Evolutionary conservation across 2,329 filamentous ascomycete genomes (phyloP), one percentile per base, ranked within the genome.

Genomic region (Didymella exigua): DNA sequence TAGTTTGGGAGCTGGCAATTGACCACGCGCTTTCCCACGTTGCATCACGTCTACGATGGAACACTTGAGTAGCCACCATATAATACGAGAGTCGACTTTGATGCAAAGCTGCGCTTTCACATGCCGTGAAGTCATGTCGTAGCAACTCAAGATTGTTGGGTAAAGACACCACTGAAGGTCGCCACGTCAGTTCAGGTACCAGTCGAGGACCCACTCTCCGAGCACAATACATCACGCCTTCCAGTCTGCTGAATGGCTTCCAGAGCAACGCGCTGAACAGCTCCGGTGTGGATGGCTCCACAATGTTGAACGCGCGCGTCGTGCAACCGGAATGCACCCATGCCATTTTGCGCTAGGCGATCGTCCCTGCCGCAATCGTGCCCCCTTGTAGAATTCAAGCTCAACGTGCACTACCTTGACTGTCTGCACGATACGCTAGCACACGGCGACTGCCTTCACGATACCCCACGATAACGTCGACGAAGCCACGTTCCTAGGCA

Each of bases 331-430:
- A 43, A 58, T 63, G 62, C 43, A 55, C 34, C 59, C 46, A 44
- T 62, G 58, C 56, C 59, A 44, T 58, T 36, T 6, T 47, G 50
- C 48, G 31, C 55, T 68, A 69, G 52, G 65, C 53, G 56, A 55
- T 59, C 50, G 55, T 66, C 64, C 54, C 55, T 63, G 59, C 45
- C 60, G 60, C 50, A 61, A 61, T 66, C 57, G 56, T 58, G 60
- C 65, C 63, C 65, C 63, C 66, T 60, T 59, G 52, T 59, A 58
- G 58, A 62, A 56, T 61, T 45, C 55, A 44, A 60, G 58, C 42
- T 60, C 54, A 48, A 53, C 38, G 54, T 41, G 24, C 44, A 44
- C 45, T 18, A 47, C 34, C 29, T 19, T 19, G 24, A 42, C 30
- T 33, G 18, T 18, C 37, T 44, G 43, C 38, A 37, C 41, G 31